Evolutionary conservation across 805 yeast species (phyloP).

Genomic region (Teunomyces kruisii): DNA sequence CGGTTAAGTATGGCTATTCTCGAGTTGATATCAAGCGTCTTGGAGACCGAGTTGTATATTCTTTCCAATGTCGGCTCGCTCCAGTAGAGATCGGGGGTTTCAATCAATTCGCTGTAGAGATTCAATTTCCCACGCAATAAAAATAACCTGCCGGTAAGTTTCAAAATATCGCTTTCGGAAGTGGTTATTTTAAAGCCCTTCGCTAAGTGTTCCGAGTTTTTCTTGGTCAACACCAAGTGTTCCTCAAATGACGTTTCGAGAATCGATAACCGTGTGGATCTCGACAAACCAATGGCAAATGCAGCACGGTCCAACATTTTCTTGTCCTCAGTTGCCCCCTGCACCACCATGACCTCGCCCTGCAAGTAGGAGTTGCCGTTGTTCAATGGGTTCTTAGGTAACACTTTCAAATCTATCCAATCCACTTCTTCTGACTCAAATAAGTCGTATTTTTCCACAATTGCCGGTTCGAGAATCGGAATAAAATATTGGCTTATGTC

Average conservation of each 20-base stretch:
- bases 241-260: constrained; percentile 71
- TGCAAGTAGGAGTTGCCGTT: constrained; percentile 44
- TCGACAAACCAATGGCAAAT: constrained; percentile 80
- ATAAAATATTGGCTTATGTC: constrained; percentile 46
- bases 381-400: constrained; percentile 21
- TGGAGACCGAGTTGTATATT: constrained; percentile 69
- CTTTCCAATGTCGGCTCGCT: constrained; percentile 81
- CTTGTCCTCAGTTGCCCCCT: constrained; percentile 45
- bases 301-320: constrained; percentile 78
- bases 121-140: constrained; percentile 80
- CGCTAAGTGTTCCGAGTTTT: constrained; percentile 65
- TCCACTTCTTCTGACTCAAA: constrained; percentile 88
- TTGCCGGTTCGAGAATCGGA: constrained; percentile 53
- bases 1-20: constrained; percentile 78
- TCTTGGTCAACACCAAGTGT: constrained; percentile 61
- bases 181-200: constrained; percentile 49
- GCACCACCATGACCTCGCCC: constrained; percentile 72
- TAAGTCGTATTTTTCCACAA: constrained; percentile 31
- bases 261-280: constrained; percentile 83
- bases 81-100: constrained; percentile 94
- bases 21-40: constrained; percentile 70
- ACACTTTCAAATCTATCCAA: constrained; percentile 49
- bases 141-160: constrained; percentile 71
- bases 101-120: constrained; percentile 82
- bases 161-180: constrained; percentile 60